Conservation (phyloP, 495 filamentous ascomycete species). For the Saxophila tyrrhenica region DNA sequence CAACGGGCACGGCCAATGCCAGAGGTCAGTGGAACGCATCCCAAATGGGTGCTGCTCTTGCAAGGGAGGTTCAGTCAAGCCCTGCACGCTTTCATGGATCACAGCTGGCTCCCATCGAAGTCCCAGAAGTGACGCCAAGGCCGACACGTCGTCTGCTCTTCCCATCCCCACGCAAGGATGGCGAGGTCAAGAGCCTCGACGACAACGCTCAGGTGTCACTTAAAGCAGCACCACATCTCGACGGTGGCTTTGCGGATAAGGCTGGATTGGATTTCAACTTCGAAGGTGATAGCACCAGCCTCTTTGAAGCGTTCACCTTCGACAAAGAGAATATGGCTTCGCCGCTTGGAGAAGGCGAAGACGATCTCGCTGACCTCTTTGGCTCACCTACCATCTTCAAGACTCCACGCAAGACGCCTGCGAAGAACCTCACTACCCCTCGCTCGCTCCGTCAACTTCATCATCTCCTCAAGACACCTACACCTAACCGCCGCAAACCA, state of each 20-base stretch:
- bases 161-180: conserved; percentile 36
- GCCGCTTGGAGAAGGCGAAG: conserved; percentile 16
- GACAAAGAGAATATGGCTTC: conserved; percentile 36
- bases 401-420: conserved; percentile 16
- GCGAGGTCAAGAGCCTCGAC: conserved; percentile 27
- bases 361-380: conserved; percentile 18
- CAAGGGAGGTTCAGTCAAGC: conserved; percentile 58
- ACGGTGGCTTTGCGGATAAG: conserved; percentile 29
- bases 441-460: conserved; percentile 6
- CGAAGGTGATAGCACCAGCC: conserved; percentile 7
- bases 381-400: conserved; percentile 17
- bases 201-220: conserved; percentile 16
- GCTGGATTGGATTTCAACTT: conserved; percentile 40
- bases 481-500: conserved; percentile 10
- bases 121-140: conserved; percentile 43
- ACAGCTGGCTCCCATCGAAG: conserved; percentile 54
- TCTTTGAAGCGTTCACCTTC: conserved; percentile 18
- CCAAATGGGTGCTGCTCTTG: conserved; percentile 46
- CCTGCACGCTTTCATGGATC: conserved; percentile 54
- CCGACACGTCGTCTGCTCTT: conserved; percentile 71
- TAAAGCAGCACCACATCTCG: conserved; percentile 2
- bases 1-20: background rate
- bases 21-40: conserved; percentile 31
- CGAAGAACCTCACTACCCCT: background rate
- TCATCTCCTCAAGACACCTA: conserved; percentile 15